Percentiles rank a stretch among this genome's conserved stretches.
Conservation (phyloP, 495 filamentous ascomycete species). For the Xylaria castorea region DNA sequence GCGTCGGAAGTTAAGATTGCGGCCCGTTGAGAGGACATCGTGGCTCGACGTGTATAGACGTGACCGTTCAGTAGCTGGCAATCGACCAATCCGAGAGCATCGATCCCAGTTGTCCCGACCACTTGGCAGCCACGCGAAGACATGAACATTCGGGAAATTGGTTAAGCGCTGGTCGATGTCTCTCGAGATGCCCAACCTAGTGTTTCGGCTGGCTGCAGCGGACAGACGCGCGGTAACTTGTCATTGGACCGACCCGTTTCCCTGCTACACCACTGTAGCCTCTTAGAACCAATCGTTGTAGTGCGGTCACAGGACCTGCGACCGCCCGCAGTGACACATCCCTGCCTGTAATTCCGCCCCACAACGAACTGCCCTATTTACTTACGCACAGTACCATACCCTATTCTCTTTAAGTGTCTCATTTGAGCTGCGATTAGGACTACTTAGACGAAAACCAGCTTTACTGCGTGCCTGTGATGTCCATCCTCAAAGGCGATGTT, state of each 20-base stretch:
- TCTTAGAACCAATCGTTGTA: slow-evolving; percentile 36
- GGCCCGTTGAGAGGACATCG: slow-evolving; percentile 36
- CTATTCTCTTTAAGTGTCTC: not conserved
- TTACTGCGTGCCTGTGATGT: not conserved
- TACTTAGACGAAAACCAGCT: not conserved
- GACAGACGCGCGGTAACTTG: slow-evolving; percentile 39
- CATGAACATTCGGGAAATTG: slow-evolving; percentile 16
- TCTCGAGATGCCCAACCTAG: slow-evolving; percentile 10
- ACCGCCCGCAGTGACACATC: slow-evolving; percentile 16
- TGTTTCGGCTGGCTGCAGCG: slow-evolving; percentile 33
- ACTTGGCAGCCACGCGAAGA: slow-evolving; percentile 5
- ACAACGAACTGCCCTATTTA: not conserved
- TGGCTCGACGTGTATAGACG: slow-evolving; percentile 29
- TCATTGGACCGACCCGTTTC: slow-evolving; percentile 33
- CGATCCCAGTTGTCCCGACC: not conserved
- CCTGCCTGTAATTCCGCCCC: not conserved
- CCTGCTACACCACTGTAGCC: slow-evolving; percentile 21
- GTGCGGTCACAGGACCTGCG: slow-evolving; percentile 32
- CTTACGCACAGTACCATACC: not conserved
- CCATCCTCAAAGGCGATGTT: not conserved
- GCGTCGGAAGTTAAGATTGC: slow-evolving; percentile 35
- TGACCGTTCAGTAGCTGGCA: slow-evolving; percentile 27
- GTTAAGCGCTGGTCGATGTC: slow-evolving; percentile 38
- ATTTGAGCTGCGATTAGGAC: not conserved
- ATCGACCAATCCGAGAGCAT: slow-evolving; percentile 30